Evolutionary conservation across 306 rosid species (phyloP).

Genomic region (Begonia peltatifolia): DNA sequence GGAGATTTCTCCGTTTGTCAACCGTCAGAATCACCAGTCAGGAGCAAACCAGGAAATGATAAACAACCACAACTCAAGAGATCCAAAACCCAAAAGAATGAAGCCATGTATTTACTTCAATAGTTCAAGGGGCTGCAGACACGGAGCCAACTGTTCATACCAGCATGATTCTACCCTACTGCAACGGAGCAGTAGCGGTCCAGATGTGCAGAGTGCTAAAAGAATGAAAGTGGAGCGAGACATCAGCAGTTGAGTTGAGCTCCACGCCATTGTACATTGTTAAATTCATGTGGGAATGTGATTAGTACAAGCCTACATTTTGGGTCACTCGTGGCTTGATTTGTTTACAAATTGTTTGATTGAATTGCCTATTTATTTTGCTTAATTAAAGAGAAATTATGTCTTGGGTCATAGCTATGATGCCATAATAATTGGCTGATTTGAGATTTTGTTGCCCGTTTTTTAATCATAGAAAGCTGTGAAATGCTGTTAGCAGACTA

Average conservation of each 20-base stretch:
- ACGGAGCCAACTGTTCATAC: slow-evolving; percentile 72
- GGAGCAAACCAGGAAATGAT: slow-evolving; percentile 32
- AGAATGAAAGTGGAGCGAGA: slow-evolving; percentile 77
- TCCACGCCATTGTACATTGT: no score
- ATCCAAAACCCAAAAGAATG: slow-evolving; percentile 56
- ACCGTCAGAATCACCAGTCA: slow-evolving; percentile 29
- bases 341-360: no score
- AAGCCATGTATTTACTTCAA: slow-evolving; percentile 86
- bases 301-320: no score
- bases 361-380: no score
- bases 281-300: no score
- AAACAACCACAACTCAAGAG: slow-evolving; percentile 42
- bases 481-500: no score
- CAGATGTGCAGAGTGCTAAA: slow-evolving; percentile 44
- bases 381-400: no score
- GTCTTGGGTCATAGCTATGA: no score
- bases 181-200: slow-evolving; percentile 33
- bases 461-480: no score
- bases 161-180: slow-evolving; percentile 58
- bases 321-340: no score
- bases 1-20: slow-evolving; percentile 29
- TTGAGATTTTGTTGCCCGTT: no score
- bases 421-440: no score
- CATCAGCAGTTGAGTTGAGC: slow-evolving; percentile 41
- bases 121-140: slow-evolving; percentile 79